Evolutionary conservation across 441 rosid species (phyloP).

Genomic region (Croton laevigatus): DNA sequence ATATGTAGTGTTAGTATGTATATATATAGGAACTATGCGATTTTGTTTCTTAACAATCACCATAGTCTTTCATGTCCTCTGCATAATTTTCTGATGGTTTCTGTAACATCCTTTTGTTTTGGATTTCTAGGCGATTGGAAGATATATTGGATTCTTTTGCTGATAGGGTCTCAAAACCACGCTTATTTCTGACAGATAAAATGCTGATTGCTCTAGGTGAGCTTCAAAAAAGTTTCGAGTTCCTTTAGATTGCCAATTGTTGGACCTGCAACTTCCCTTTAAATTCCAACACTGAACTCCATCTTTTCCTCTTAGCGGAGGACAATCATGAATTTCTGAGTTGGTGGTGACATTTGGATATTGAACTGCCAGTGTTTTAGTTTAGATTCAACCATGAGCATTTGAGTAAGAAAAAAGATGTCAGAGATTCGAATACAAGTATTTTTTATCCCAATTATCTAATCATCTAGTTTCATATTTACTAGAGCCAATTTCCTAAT

Average conservation of each 20-base stretch:
- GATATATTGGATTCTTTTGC: slow-evolving; percentile 90
- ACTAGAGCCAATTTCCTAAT: neutral
- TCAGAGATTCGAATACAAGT: neutral
- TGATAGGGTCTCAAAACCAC: slow-evolving; percentile 83
- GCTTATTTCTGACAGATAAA: slow-evolving; percentile 83
- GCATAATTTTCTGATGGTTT: slow-evolving; percentile 13
- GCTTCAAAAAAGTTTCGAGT: slow-evolving; percentile 14
- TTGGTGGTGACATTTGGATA: neutral
- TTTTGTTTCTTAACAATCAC: neutral
- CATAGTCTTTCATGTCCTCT: neutral
- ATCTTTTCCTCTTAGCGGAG: neutral
- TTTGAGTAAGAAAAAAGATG: neutral
- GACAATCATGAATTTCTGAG: neutral
- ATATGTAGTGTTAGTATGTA: neutral
- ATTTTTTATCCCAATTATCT: neutral
- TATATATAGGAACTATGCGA: neutral
- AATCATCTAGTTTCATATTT: neutral
- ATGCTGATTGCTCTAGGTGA: slow-evolving; percentile 88
- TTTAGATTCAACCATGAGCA: slow-evolving; percentile 1
- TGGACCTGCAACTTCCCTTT: neutral
- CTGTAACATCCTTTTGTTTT: slow-evolving; percentile 15
- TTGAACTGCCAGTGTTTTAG: neutral
- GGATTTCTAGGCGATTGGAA: slow-evolving; percentile 62
- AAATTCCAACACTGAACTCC: neutral
- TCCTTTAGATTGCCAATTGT: slow-evolving; percentile 8